These are phyloP conservation scores for Platismatia glauca DNA, from an alignment of 495 filamentous ascomycete species.

Conservation along the genomic window DNA sequence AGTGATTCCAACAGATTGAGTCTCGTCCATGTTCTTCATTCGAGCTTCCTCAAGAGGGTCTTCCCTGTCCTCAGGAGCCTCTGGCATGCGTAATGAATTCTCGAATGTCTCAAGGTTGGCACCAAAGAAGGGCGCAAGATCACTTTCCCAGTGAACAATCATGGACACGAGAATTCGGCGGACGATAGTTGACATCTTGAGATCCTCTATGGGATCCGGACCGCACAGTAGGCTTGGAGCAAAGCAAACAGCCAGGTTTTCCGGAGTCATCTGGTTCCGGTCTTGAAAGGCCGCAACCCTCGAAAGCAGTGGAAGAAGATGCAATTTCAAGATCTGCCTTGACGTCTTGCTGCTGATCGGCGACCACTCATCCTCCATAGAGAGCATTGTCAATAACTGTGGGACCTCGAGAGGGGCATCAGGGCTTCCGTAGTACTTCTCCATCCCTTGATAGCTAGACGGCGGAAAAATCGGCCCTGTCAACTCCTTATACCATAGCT, in stretches of 20 bases:
- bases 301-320: slow-evolving; percentile 45
- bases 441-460: slow-evolving; percentile 34
- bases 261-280: slow-evolving; percentile 45
- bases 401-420: slow-evolving; percentile 18
- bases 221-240: slow-evolving; percentile 29
- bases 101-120: slow-evolving; percentile 12
- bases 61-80: slow-evolving; percentile 20
- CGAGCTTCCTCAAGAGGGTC: slow-evolving; percentile 21
- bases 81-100: slow-evolving; percentile 19
- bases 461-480: slow-evolving; percentile 42
- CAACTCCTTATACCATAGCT: slow-evolving; percentile 47
- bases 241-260: slow-evolving; percentile 45
- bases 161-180: slow-evolving; percentile 24
- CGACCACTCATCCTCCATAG: slow-evolving; percentile 32
- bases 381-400: slow-evolving; percentile 28
- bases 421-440: slow-evolving; percentile 25
- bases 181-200: slow-evolving; percentile 30
- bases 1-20: slow-evolving; percentile 20
- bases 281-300: slow-evolving; percentile 33
- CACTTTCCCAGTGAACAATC: slow-evolving; percentile 19
- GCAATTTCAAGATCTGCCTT: slow-evolving; percentile 38
- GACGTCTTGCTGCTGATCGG: slow-evolving; percentile 31
- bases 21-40: not conserved
- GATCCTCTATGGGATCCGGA: slow-evolving; percentile 25
- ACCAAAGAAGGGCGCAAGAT: slow-evolving; percentile 18